A percentile compares a stretch with the other conserved stretches of the same genome.
phyloP scores from a whole-genome alignment of 495 filamentous ascomycete species.

The Penicillium verhagenii region DNA sequence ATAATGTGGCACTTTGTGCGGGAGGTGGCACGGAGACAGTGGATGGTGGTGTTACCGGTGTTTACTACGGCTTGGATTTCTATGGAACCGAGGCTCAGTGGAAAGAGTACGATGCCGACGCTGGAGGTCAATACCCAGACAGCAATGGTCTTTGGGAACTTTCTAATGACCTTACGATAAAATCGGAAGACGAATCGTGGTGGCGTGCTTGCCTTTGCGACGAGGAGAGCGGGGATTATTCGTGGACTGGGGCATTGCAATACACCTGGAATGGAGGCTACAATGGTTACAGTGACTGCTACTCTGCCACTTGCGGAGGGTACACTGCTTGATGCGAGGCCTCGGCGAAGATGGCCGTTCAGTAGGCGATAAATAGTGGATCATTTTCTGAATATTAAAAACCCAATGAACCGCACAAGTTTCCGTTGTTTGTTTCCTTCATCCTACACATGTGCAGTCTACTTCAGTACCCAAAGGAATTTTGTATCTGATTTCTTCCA shows the following conservation, averaged over 20 bases:
- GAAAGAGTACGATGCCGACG: not conserved
- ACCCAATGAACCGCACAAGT: no score
- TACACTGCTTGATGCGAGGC: not conserved
- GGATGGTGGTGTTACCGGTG: not conserved
- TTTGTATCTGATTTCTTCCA: no score
- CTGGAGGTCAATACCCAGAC: not conserved
- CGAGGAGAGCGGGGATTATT: not conserved
- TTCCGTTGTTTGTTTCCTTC: no score
- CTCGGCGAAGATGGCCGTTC: not conserved
- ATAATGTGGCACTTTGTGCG: not conserved
- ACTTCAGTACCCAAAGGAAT: no score
- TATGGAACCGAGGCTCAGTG: not conserved
- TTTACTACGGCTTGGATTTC: not conserved
- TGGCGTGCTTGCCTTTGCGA: not conserved
- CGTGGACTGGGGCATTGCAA: not conserved
- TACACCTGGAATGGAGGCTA: not conserved
- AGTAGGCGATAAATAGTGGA: no score
- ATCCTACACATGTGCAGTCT: no score
- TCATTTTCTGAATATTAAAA: no score
- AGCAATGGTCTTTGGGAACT: not conserved
- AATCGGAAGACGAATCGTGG: not conserved
- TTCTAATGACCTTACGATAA: not conserved
- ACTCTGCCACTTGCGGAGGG: not conserved
- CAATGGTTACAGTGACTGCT: conserved; percentile 1
- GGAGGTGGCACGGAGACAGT: not conserved